A percentile compares a stretch with the other conserved stretches of the same genome.
These are phyloP conservation scores for Ceratobasidium sp. DNA, from an alignment of 1,284 basidiomycete genomes.

Conservation along the genomic window DNA sequence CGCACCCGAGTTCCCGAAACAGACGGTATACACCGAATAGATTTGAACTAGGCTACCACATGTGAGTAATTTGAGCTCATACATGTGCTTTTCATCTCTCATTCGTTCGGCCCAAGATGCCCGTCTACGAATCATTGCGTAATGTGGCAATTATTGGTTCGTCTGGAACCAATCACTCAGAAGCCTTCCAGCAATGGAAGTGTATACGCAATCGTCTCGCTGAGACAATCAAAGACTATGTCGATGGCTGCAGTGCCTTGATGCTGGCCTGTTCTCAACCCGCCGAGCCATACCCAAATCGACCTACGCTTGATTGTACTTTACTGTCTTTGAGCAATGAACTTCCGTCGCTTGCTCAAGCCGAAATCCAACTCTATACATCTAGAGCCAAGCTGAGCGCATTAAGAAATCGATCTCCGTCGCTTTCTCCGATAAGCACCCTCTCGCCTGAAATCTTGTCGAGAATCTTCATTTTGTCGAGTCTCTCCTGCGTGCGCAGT, in stretches of 20 bases:
- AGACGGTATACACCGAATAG: not conserved
- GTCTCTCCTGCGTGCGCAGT: constrained; percentile 21
- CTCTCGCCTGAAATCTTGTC: constrained; percentile 13
- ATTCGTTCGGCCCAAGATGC: not conserved
- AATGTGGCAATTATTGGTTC: not conserved
- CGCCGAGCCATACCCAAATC: not conserved
- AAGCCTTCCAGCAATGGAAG: constrained; percentile 6
- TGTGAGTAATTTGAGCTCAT: not conserved
- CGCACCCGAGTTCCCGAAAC: not conserved
- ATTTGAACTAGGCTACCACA: not conserved
- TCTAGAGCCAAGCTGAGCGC: not conserved
- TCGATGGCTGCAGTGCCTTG: constrained; percentile 20
- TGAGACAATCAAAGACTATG: constrained; percentile 3
- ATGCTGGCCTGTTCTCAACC: not conserved
- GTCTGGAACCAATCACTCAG: not conserved
- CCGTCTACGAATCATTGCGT: not conserved
- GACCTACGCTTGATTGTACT: not conserved
- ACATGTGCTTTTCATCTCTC: not conserved
- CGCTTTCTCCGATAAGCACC: constrained; percentile 2
- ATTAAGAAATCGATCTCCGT: not conserved
- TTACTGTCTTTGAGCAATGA: not conserved
- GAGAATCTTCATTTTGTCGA: constrained; percentile 3
- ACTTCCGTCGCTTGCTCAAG: not conserved
- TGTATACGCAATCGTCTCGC: not conserved
- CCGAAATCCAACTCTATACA: not conserved